These are phyloP conservation scores for Fusarium domesticum DNA, from an alignment of 2,329 filamentous ascomycete species.

Conservation along the genomic window DNA sequence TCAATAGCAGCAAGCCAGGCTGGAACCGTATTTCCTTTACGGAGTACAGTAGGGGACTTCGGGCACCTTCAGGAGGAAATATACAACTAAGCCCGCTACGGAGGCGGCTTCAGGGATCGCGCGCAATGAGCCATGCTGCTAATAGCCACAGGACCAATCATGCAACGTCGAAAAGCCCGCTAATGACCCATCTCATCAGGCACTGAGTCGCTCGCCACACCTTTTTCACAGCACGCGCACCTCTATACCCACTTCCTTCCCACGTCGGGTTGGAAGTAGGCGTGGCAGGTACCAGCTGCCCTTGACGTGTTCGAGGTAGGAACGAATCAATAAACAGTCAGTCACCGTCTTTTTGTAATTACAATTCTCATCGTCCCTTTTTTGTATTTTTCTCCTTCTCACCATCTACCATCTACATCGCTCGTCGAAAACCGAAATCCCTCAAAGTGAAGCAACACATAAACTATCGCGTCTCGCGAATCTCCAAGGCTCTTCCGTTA, in stretches of 20 bases:
- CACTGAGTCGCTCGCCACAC: no score
- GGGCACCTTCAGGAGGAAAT: no score
- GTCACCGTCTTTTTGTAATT: slow-evolving; percentile 25
- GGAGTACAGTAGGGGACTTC: no score
- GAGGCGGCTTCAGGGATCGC: no score
- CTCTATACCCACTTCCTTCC: slow-evolving; percentile 3
- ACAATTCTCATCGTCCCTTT: slow-evolving; percentile 16
- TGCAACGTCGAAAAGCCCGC: no score
- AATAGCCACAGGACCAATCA: no score
- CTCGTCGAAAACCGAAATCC: slow-evolving; percentile 3
- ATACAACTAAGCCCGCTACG: no score
- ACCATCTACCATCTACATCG: neutral
- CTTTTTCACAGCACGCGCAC: slow-evolving; percentile 19
- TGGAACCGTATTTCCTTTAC: no score
- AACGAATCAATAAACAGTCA: slow-evolving; percentile 20
- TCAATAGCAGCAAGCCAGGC: no score
- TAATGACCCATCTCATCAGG: no score
- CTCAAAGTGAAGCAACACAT: neutral
- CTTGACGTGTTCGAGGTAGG: slow-evolving; percentile 18
- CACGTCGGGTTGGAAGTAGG: slow-evolving; percentile 8
- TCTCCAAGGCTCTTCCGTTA: no score
- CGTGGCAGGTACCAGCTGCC: slow-evolving; percentile 20
- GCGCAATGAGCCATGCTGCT: no score
- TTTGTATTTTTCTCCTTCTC: slow-evolving; percentile 6
- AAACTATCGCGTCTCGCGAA: slow-evolving; percentile 1